These are phyloP conservation scores for Candida dendrica DNA, from an alignment of 805 yeast species.

Conservation along the genomic window DNA sequence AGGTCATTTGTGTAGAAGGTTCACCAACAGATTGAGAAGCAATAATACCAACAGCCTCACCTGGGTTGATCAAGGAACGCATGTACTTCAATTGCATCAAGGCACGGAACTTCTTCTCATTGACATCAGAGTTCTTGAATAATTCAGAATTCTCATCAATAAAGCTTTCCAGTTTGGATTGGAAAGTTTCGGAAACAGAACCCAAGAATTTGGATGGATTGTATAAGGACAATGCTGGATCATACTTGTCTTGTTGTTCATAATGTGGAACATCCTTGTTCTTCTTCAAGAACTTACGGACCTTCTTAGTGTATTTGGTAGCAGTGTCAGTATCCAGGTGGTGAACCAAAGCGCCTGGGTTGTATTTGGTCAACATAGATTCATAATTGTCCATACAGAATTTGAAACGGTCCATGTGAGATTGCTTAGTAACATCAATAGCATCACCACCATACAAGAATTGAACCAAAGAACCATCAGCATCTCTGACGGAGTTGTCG, in stretches of 20 bases:
- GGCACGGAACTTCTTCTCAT: constrained; percentile 82
- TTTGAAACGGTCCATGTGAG: constrained; percentile 86
- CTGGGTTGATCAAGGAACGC: constrained; percentile 92
- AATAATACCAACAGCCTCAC: constrained; percentile 97
- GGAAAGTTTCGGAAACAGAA: constrained; percentile 86
- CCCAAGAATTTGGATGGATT: constrained; percentile 91
- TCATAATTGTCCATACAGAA: constrained; percentile 91
- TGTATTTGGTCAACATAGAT: constrained; percentile 77
- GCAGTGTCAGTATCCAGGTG: constrained; percentile 85
- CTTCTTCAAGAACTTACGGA: constrained; percentile 63
- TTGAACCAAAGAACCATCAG: constrained; percentile 89
- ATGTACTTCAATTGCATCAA: constrained; percentile 97
- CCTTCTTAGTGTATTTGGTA: constrained; percentile 71
- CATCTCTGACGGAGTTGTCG: constrained; percentile 93
- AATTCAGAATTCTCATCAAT: constrained; percentile 46
- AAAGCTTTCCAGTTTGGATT: constrained; percentile 67
- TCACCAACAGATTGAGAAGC: constrained; percentile 99
- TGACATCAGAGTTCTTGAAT: constrained; percentile 49
- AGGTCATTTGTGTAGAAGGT: constrained; percentile 98
- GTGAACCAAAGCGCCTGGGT: constrained; percentile 65
- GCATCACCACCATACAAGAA: constrained; percentile 98
- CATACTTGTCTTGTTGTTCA: constrained; percentile 58
- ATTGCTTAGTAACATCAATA: constrained; percentile 88
- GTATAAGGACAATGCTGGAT: constrained; percentile 79
- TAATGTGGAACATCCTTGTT: constrained; percentile 57